Conservation (phyloP, 2,329 filamentous ascomycete genomes). For the Bipolaris sorokiniana region DNA sequence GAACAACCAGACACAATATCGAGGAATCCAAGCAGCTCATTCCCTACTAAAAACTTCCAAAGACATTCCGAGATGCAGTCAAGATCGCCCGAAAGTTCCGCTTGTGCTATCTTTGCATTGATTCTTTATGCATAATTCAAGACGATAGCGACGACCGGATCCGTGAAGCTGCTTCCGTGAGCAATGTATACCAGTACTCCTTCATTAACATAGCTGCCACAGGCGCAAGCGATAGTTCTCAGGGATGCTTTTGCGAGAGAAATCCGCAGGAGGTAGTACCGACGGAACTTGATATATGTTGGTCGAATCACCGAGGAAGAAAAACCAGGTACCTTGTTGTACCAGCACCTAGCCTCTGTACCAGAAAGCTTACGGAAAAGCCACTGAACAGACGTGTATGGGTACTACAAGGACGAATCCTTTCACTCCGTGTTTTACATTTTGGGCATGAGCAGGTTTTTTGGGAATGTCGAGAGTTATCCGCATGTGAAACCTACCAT, state of each 20-base stretch:
- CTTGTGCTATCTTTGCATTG: constrained; percentile 7
- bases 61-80: constrained; percentile 1
- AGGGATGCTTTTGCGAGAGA: constrained; percentile 9
- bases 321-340: neutral
- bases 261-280: neutral
- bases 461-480: constrained; percentile 25
- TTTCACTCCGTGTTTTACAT: constrained; percentile 27
- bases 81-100: neutral
- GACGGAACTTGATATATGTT: neutral
- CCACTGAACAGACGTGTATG: constrained; percentile 11
- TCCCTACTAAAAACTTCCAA: neutral
- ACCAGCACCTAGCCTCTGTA: neutral
- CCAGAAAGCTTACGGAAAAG: neutral
- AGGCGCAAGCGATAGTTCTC: neutral
- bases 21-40: neutral
- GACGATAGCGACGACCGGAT: neutral
- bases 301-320: neutral
- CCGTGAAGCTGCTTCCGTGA: neutral
- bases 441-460: constrained; percentile 25
- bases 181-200: neutral
- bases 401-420: constrained; percentile 23
- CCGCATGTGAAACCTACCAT: constrained; percentile 18
- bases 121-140: constrained; percentile 6
- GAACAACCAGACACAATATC: neutral
- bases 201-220: constrained; percentile 10